phyloP scores from a whole-genome alignment of 345 rosid species.

The Carallia brachiata region DNA sequence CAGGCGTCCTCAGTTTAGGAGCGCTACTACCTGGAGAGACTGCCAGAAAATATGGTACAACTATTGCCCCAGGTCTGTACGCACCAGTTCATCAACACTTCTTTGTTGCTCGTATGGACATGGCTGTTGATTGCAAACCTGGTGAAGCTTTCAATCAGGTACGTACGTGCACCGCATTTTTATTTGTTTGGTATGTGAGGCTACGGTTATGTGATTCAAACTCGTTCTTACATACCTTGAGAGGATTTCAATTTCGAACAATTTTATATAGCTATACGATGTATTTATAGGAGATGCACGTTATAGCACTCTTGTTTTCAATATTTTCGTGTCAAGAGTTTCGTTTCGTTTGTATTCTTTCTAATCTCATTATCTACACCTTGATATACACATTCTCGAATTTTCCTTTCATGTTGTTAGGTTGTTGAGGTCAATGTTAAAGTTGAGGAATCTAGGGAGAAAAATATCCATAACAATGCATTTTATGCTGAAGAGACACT shows the following conservation, averaged over 20 bases:
- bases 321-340: not conserved
- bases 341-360: no score
- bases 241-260: not conserved
- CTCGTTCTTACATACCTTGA: not conserved
- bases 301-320: not conserved
- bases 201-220: no score
- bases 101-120: conserved; percentile 89
- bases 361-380: no score
- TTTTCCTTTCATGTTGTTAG: conserved; percentile 27
- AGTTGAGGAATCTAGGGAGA: conserved; percentile 76
- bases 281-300: not conserved
- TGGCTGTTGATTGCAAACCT: conserved; percentile 90
- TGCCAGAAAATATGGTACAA: conserved; percentile 75
- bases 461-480: conserved; percentile 83
- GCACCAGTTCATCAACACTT: conserved; percentile 96
- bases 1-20: conserved; percentile 91
- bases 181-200: not conserved
- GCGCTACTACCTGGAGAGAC: conserved; percentile 84
- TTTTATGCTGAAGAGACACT: conserved; percentile 81
- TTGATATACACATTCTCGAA: no score
- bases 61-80: conserved; percentile 84
- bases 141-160: conserved; percentile 91
- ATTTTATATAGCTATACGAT: not conserved
- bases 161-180: conserved; percentile 1
- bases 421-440: conserved; percentile 79